Base-by-base conservation (phyloP, 805 yeast species). In the Kluyveromyces aestuarii region DNA sequence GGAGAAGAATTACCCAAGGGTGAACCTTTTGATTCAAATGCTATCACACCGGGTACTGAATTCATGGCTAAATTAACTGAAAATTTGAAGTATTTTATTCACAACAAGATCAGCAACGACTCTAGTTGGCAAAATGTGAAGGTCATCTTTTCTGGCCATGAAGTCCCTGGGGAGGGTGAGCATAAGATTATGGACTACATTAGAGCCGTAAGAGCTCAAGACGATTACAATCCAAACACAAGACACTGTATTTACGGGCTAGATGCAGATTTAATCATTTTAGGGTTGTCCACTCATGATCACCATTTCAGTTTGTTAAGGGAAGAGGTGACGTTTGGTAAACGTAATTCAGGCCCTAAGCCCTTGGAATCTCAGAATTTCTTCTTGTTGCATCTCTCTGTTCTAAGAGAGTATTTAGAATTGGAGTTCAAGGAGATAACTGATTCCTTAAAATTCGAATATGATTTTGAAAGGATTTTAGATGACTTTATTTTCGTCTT, bases 151-250 rank as follows among this genome's bases (percentile, higher is more conserved):
- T 84, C 93, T 47, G 98, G 96, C 37, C 96, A 88, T 60, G 96
- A 90, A 66, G 97, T 87, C 17, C 98, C 98, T 2, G 98, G 98
- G 57, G 98, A 91, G 73, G 98, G 98, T 69, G 98, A 91, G 70
- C 98, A 91, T 70, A 91, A 91, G 63, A 89, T 91, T 56, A 91
- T 90, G 97, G 87, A 87, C 58, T 88, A 79, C 59, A 88, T 91
- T 55, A 81, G 97, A 69, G 71, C 79, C 40, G 75, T 81, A 68
- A 84, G 86, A 64, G 77, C 90, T n/a, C 83, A 81, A 59, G 75
- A 79, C 0, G 81, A 73, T 45, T 87, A 86, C 61, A 75, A 87
- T 61, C 80, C 89, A 44, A 87, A 91, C 64, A 74, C 84, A 16
- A 82, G 96, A 65, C 98, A 91, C 63, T 91, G 97, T 73, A 80